Conservation (phyloP, 805 yeast genomes). For the Ogataea corticis region DNA sequence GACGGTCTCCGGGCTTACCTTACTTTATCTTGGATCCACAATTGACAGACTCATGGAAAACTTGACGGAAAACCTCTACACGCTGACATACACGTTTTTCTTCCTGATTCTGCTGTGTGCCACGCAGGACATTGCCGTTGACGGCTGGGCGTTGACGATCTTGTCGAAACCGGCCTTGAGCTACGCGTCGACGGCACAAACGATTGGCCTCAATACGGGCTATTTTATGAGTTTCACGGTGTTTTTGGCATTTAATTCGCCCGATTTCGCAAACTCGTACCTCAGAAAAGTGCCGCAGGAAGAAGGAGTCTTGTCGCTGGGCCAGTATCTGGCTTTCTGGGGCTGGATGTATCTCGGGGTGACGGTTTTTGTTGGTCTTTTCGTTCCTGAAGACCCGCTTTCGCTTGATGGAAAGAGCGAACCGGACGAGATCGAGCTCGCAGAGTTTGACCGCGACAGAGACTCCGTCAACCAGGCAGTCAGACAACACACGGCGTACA, state of each 20-base stretch:
- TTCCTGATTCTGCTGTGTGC: constrained; percentile 85
- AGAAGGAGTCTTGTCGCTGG: constrained; percentile 67
- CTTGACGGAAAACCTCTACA: constrained; percentile 49
- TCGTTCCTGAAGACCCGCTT: constrained; percentile 72
- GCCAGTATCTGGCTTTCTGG: constrained; percentile 75
- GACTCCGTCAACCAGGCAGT: constrained; percentile 11
- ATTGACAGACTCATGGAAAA: constrained; percentile 48
- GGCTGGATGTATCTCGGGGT: constrained; percentile 70
- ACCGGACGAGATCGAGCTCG: constrained; percentile 25
- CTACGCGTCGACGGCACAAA: constrained; percentile 96
- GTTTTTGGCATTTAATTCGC: constrained; percentile 85
- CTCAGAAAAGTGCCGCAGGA: constrained; percentile 61
- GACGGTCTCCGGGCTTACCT: constrained; percentile 66
- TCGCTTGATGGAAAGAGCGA: constrained; percentile 33
- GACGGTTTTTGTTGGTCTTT: constrained; percentile 58
- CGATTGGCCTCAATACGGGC: constrained; percentile 91
- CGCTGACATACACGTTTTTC: constrained; percentile 72
- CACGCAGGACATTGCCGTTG: constrained; percentile 98
- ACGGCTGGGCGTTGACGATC: constrained; percentile 97
- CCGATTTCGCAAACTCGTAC: constrained; percentile 89
- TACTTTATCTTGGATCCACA: constrained; percentile 61
- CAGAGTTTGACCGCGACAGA: constrained; percentile 21
- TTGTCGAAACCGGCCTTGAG: constrained; percentile 75
- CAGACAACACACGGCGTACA: constrained; percentile 29
- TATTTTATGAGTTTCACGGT: constrained; percentile 90